Conservation (phyloP, 2,329 filamentous ascomycete species). For the Diaporthe helianthi region DNA sequence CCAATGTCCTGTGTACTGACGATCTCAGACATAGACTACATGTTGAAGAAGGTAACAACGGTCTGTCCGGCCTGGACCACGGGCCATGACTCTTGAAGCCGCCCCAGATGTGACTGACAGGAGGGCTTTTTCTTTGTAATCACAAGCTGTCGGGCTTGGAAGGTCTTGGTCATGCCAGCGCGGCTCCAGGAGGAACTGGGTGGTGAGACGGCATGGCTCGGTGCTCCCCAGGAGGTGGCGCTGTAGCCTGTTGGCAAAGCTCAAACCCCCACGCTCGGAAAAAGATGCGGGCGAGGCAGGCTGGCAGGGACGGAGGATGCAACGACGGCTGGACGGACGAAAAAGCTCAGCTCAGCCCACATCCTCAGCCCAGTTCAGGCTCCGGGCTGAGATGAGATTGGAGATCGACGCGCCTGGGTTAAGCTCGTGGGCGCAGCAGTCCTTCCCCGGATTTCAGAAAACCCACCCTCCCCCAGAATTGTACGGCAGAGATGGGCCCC, state of each 20-base stretch:
- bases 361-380: not conserved
- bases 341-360: constrained; percentile 4
- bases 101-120: not conserved
- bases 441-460: constrained; percentile 17
- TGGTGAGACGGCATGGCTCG: constrained; percentile 30
- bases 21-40: not conserved
- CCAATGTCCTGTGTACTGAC: not conserved
- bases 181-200: constrained; percentile 6
- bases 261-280: constrained; percentile 21
- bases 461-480: not conserved
- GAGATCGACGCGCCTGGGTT: not conserved
- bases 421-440: constrained; percentile 19
- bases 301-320: constrained; percentile 3
- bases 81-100: not conserved
- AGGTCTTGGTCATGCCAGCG: constrained; percentile 5
- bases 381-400: constrained; percentile 13
- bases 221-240: constrained; percentile 19
- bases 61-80: not conserved
- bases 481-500: not conserved
- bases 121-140: not conserved
- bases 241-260: not conserved
- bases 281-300: not conserved
- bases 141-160: not conserved
- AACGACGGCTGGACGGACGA: constrained; percentile 3
- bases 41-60: not conserved